Conservation (phyloP, 2,329 filamentous ascomycete species). For the Ascomycota sp. region DNA sequence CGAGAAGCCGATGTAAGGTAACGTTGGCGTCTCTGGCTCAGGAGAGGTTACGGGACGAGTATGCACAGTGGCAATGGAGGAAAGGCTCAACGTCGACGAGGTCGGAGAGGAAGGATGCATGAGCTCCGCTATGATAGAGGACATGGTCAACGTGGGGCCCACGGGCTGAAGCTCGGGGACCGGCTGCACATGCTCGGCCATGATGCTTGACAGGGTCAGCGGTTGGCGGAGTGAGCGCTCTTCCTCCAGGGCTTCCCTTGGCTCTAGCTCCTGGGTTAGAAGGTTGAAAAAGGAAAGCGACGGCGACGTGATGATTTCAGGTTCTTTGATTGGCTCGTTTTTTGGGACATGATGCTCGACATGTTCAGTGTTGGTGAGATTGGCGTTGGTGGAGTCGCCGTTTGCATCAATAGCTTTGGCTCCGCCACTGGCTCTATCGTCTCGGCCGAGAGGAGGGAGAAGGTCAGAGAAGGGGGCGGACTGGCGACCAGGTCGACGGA, state of each 20-base stretch:
- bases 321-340: constrained; percentile 8
- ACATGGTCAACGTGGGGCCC: constrained; percentile 9
- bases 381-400: background rate
- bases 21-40: constrained; percentile 3
- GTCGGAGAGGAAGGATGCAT: constrained; percentile 5
- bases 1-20: constrained; percentile 20
- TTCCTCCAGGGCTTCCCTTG: constrained; percentile 9
- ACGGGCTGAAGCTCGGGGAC: constrained; percentile 8
- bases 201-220: constrained; percentile 15
- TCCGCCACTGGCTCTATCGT: constrained; percentile 10
- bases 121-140: constrained; percentile 14
- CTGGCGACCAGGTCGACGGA: constrained; percentile 1
- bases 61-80: constrained; percentile 14
- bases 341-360: constrained; percentile 7
- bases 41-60: constrained; percentile 18
- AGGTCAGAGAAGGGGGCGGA: constrained; percentile 7
- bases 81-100: constrained; percentile 14
- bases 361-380: constrained; percentile 1
- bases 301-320: constrained; percentile 4
- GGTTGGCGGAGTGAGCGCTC: constrained; percentile 3
- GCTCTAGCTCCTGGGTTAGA: constrained; percentile 13
- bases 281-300: constrained; percentile 12
- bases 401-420: constrained; percentile 1
- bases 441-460: constrained; percentile 12
- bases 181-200: constrained; percentile 17